Evolutionary conservation across 495 filamentous ascomycete genomes (phyloP).

Genomic region (Lasiosphaeriaceae sp.): DNA sequence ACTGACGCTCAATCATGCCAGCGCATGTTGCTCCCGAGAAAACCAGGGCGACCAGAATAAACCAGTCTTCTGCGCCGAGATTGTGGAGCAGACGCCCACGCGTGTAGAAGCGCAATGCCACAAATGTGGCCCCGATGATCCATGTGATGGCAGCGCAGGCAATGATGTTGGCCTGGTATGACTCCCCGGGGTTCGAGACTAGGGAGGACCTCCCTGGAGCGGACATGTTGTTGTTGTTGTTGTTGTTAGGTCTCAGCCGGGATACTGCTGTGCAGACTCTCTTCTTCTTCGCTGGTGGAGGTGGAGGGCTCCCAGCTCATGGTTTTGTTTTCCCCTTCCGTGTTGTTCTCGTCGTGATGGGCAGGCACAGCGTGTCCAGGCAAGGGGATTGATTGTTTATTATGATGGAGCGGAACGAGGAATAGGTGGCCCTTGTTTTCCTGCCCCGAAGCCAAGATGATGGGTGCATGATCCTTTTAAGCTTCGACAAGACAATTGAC

Average conservation of each 20-base stretch:
- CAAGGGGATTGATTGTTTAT: no score
- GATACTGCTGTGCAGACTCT: background rate
- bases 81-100: conserved; percentile 13
- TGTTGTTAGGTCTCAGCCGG: background rate
- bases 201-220: conserved; percentile 1
- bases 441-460: no score
- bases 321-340: no score
- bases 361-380: no score
- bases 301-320: background rate
- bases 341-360: no score
- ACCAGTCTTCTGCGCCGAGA: conserved; percentile 26
- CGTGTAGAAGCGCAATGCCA: conserved; percentile 24
- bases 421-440: no score
- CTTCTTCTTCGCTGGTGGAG: background rate
- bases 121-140: conserved; percentile 16
- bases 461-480: no score
- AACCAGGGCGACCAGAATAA: conserved; percentile 17
- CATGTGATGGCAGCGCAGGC: conserved; percentile 21
- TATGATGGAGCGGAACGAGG: no score
- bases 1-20: conserved; percentile 21
- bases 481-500: no score
- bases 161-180: conserved; percentile 22
- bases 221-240: background rate
- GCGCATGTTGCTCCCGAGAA: conserved; percentile 18
- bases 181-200: conserved; percentile 14